These are phyloP conservation scores for Cajanus cajan DNA, from an alignment of 306 rosid genomes.

Conservation along the genomic window DNA sequence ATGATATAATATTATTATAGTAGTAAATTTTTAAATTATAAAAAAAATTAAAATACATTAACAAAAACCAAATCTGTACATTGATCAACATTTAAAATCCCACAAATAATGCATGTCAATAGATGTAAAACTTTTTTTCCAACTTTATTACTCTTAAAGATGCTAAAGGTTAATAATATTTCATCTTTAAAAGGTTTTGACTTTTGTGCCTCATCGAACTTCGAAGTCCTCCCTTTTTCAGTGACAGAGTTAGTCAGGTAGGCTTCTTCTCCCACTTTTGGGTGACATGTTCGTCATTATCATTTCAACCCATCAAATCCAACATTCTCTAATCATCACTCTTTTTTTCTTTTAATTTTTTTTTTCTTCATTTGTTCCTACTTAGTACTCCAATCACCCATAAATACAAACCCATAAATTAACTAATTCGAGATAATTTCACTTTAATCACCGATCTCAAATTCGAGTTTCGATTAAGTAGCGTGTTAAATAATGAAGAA, in stretches of 20 bases:
- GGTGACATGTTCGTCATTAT: conserved; percentile 39
- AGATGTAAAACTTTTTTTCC: background rate
- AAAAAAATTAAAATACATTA: no score
- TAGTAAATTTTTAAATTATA: no score
- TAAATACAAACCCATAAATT: no score
- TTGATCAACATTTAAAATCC: background rate
- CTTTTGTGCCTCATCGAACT: background rate
- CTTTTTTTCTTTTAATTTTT: background rate
- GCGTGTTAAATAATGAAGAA: no score
- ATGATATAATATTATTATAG: no score
- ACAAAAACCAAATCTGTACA: background rate
- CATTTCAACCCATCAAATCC: conserved; percentile 48
- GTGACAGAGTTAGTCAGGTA: background rate
- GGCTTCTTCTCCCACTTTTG: conserved; percentile 34
- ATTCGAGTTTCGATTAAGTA: no score
- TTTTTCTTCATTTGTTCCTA: no score
- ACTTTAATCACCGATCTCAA: no score
- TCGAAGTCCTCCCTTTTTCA: conserved; percentile 4
- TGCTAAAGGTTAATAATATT: background rate
- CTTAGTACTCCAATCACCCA: no score
- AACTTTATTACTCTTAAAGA: background rate
- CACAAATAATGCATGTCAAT: background rate
- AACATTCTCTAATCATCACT: conserved; percentile 25
- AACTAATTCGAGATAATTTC: no score
- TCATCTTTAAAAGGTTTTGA: conserved; percentile 30